phyloP scores from a whole-genome alignment of 2,329 filamentous ascomycete genomes.

The Fusarium odoratissimum region DNA sequence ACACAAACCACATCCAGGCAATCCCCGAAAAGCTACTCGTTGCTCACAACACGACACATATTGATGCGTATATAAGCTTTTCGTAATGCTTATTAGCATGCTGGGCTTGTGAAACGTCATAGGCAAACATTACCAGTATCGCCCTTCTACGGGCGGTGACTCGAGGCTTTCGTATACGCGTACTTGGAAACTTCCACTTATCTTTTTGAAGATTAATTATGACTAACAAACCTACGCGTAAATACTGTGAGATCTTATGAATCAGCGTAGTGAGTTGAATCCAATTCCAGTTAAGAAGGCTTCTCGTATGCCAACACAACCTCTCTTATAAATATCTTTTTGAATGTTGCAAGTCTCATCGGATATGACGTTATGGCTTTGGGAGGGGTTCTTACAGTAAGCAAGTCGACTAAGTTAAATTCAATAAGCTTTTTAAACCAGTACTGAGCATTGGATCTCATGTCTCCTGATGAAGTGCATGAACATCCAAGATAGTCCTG shows the following conservation, averaged over 20 bases:
- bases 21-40: neutral
- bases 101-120: too few species aligned
- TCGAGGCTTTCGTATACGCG: neutral
- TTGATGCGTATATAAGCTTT: too few species aligned
- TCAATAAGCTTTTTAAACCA: neutral
- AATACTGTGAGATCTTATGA: neutral
- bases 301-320: neutral
- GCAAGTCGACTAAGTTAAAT: neutral
- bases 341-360: neutral
- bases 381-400: neutral
- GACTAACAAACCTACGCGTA: neutral
- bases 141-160: too few species aligned
- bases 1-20: neutral
- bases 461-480: neutral
- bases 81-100: too few species aligned
- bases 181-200: neutral
- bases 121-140: neutral
- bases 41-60: neutral
- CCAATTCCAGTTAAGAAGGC: neutral
- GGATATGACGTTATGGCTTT: neutral
- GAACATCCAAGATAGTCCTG: neutral
- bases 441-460: neutral
- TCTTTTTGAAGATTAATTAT: neutral
- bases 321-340: neutral
- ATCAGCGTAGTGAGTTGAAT: neutral